Conservation (phyloP, 2,329 filamentous ascomycete genomes). For the Verticillium zaregamsianum region DNA sequence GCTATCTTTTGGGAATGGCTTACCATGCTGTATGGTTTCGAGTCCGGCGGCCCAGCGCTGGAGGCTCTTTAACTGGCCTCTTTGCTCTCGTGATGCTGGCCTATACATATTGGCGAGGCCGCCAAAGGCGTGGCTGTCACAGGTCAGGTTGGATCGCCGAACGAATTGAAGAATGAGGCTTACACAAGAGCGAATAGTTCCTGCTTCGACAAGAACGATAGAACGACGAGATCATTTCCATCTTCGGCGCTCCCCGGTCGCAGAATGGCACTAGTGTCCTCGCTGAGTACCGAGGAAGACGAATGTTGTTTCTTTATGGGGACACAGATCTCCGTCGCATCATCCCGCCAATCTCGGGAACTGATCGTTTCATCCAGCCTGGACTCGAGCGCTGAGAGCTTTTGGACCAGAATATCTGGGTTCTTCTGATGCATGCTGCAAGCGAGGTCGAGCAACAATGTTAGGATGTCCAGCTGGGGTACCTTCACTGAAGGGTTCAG, state of each 20-base stretch:
- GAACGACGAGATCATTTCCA: slow-evolving; percentile 49
- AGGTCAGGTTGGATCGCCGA: slow-evolving; percentile 10
- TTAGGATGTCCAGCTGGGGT: slow-evolving; percentile 62
- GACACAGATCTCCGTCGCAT: slow-evolving; percentile 46
- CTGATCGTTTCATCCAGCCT: slow-evolving; percentile 54
- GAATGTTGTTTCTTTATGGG: slow-evolving; percentile 50
- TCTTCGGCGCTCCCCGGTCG: slow-evolving; percentile 39
- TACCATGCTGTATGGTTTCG: slow-evolving; percentile 44
- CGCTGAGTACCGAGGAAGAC: slow-evolving; percentile 47
- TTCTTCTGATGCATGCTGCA: slow-evolving; percentile 64
- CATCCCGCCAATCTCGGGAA: slow-evolving; percentile 39
- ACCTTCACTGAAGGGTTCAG: slow-evolving; percentile 59
- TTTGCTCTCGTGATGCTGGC: slow-evolving; percentile 17
- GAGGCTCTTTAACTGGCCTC: slow-evolving; percentile 13
- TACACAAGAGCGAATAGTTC: slow-evolving; percentile 54
- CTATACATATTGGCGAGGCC: slow-evolving; percentile 43
- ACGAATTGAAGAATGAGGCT: slow-evolving; percentile 17
- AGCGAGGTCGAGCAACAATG: slow-evolving; percentile 65
- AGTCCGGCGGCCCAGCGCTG: slow-evolving; percentile 39
- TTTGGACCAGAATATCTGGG: slow-evolving; percentile 51
- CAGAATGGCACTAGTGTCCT: slow-evolving; percentile 53
- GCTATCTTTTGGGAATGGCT: slow-evolving; percentile 9
- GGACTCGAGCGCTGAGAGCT: slow-evolving; percentile 58
- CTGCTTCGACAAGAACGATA: slow-evolving; percentile 57
- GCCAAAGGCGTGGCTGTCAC: slow-evolving; percentile 47